Conservation (phyloP, 768 basidiomycete genomes). For the Guyanaporus albipodus region DNA sequence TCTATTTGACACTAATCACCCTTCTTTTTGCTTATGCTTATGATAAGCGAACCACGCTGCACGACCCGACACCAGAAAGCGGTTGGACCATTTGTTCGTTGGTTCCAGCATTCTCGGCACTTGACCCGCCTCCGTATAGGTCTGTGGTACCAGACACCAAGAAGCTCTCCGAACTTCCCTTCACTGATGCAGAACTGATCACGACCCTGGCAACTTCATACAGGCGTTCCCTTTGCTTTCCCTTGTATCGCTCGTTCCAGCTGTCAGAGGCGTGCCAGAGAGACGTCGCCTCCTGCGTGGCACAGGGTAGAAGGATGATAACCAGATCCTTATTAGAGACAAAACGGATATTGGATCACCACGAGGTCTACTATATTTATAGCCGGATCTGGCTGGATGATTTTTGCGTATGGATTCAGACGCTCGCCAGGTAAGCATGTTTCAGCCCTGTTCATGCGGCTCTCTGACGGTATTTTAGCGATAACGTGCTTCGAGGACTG, state of each 20-base stretch:
- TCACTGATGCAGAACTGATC: conserved; percentile 45
- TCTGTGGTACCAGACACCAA: conserved; percentile 13
- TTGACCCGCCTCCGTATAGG: conserved; percentile 63
- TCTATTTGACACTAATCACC: conserved; percentile 67
- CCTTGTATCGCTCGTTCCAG: conserved; percentile 73
- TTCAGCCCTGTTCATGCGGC: not conserved
- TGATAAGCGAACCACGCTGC: conserved; percentile 71
- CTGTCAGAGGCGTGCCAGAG: conserved; percentile 64
- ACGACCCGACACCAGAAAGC: conserved; percentile 83
- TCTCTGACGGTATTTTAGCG: conserved; percentile 39
- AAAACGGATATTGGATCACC: conserved; percentile 72
- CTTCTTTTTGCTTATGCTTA: conserved; percentile 80
- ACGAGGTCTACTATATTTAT: conserved; percentile 87
- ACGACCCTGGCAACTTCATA: conserved; percentile 59
- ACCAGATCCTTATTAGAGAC: conserved; percentile 66
- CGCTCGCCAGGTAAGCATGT: conserved; percentile 57
- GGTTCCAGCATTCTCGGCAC: conserved; percentile 75
- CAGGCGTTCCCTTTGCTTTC: conserved; percentile 71
- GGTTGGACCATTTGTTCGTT: conserved; percentile 80
- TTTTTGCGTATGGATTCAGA: conserved; percentile 77
- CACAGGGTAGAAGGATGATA: conserved; percentile 57
- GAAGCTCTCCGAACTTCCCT: conserved; percentile 15
- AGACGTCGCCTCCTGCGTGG: conserved; percentile 59
- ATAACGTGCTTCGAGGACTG: conserved; percentile 48
- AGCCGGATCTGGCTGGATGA: conserved; percentile 85